phyloP scores from a whole-genome alignment of 2,329 filamentous ascomycete genomes.

The Seiridium unicorne region DNA sequence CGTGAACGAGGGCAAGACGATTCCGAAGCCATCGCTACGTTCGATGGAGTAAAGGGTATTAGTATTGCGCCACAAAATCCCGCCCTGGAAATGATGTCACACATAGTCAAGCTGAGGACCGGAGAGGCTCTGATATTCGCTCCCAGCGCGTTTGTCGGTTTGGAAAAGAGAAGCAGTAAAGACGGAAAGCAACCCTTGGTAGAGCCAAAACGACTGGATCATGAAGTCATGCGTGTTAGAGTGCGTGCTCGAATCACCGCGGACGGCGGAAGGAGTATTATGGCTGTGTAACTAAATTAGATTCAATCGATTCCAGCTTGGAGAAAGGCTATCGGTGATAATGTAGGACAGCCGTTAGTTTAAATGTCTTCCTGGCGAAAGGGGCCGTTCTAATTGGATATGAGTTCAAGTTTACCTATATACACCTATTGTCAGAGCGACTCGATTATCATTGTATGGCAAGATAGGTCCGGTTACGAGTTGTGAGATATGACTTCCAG shows the following conservation, averaged over 20 bases:
- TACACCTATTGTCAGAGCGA: too few species aligned
- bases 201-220: constrained; percentile 28
- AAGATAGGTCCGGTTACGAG: too few species aligned
- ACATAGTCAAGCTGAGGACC: constrained; percentile 39
- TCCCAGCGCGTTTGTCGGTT: constrained; percentile 37
- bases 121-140: constrained; percentile 48
- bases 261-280: constrained; percentile 44
- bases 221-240: constrained; percentile 27
- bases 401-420: too few species aligned
- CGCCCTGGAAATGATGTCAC: constrained; percentile 34
- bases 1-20: neutral
- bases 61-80: constrained; percentile 11
- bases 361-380: too few species aligned
- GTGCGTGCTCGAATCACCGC: constrained; percentile 40
- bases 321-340: neutral
- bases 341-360: too few species aligned
- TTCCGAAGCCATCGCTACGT: neutral
- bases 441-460: too few species aligned
- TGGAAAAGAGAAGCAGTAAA: constrained; percentile 17
- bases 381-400: too few species aligned
- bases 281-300: constrained; percentile 27
- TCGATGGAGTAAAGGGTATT: neutral
- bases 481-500: too few species aligned
- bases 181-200: neutral
- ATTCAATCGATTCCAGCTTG: neutral